These are phyloP conservation scores for Pythium aquatile DNA, from an alignment of 352 stramenopile species.

Conservation along the genomic window DNA sequence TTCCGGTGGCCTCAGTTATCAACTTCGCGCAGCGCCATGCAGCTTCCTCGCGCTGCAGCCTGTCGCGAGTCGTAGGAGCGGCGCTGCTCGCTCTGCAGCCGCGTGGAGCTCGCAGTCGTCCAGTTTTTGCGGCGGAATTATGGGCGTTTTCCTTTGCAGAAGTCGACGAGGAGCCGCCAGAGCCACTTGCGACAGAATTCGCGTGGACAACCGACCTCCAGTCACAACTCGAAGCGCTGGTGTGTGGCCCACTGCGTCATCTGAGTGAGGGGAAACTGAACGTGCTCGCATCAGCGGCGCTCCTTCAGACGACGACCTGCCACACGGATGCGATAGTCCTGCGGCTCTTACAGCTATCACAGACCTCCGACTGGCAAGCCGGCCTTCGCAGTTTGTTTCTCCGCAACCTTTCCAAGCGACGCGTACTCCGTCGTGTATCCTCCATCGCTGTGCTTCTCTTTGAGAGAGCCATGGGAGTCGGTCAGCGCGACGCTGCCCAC, in stretches of 20 bases:
- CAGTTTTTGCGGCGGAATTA: background rate
- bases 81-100: conserved; percentile 18
- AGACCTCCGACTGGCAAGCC: background rate
- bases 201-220: conserved; percentile 5
- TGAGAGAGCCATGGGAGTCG: background rate
- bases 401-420: background rate
- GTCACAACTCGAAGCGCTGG: background rate
- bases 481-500: conserved; percentile 3
- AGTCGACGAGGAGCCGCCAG: conserved; percentile 11
- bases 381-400: background rate
- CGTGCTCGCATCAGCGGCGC: background rate
- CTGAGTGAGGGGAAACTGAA: background rate
- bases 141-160: conserved; percentile 9
- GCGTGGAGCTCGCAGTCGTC: background rate
- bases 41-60: background rate
- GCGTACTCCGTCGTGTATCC: background rate
- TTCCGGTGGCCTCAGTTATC: background rate
- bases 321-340: background rate
- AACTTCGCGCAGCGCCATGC: background rate
- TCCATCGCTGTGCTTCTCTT: conserved; percentile 3
- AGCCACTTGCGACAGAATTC: conserved; percentile 4
- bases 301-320: background rate
- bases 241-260: background rate
- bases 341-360: background rate
- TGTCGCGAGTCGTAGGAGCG: background rate